These are phyloP conservation scores for Priceomyces melissophilus DNA, from an alignment of 805 yeast species.

Conservation along the genomic window DNA sequence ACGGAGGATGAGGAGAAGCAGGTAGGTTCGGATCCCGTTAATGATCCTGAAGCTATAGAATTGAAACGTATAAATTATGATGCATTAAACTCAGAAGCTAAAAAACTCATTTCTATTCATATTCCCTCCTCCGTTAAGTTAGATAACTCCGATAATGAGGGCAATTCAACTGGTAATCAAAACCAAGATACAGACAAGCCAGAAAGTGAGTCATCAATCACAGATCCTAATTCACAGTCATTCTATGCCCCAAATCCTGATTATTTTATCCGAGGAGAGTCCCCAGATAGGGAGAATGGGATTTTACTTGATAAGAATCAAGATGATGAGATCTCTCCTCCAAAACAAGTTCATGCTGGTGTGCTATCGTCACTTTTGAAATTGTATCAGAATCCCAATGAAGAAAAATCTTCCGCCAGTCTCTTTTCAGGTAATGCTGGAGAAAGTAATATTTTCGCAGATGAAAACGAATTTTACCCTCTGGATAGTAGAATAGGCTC, in stretches of 20 bases:
- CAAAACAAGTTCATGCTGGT: constrained; percentile 72
- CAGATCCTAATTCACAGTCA: constrained; percentile 2
- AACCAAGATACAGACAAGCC: neutral
- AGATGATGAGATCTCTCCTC: constrained; percentile 33
- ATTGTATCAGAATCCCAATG: constrained; percentile 55
- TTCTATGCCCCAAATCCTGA: constrained; percentile 46
- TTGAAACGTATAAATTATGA: constrained; percentile 42
- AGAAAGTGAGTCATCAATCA: constrained; percentile 3
- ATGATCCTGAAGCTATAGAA: constrained; percentile 39
- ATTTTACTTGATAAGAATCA: constrained; percentile 31
- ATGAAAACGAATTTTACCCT: constrained; percentile 20
- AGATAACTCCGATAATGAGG: constrained; percentile 5
- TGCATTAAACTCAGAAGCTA: constrained; percentile 50
- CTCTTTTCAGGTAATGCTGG: constrained; percentile 16
- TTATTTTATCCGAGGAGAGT: constrained; percentile 27
- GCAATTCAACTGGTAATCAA: neutral
- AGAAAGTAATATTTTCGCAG: constrained; percentile 20
- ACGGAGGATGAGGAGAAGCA: constrained; percentile 32
- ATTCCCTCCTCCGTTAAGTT: constrained; percentile 22
- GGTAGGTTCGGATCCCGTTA: constrained; percentile 13
- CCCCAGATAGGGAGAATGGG: constrained; percentile 24
- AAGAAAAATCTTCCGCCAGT: constrained; percentile 22
- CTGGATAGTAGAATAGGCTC: constrained; percentile 9
- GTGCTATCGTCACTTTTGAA: constrained; percentile 75
- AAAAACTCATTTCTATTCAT: constrained; percentile 50